Conservation (phyloP, 257 asterid species). For the Paulownia fortunei region DNA sequence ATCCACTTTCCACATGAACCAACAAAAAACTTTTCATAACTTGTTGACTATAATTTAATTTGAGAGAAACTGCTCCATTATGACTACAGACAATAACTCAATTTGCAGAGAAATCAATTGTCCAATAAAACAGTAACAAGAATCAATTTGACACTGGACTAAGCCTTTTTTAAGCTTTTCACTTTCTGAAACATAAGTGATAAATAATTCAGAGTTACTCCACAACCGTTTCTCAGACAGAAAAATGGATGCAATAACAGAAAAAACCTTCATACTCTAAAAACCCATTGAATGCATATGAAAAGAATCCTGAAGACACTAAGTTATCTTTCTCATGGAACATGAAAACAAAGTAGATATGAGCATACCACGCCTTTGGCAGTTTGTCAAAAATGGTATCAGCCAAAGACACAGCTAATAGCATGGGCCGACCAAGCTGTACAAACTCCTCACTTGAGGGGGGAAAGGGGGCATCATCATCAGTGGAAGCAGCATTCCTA, state of each 20-base stretch:
- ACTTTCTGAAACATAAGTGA: background rate
- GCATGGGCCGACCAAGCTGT: slow-evolving; percentile 92
- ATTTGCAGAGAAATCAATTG: background rate
- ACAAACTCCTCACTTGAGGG: slow-evolving; percentile 60
- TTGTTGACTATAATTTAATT: background rate
- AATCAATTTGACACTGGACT: background rate
- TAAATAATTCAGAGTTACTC: background rate
- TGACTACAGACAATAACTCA: background rate
- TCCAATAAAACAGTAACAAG: background rate
- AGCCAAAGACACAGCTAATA: slow-evolving; percentile 68
- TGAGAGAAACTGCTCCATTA: background rate
- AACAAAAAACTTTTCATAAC: background rate
- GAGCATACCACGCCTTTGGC: slow-evolving; percentile 87
- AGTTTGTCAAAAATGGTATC: slow-evolving; percentile 82
- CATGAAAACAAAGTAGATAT: background rate
- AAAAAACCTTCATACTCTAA: too few species aligned
- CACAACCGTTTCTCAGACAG: background rate
- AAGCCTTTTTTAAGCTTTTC: slow-evolving; percentile 1
- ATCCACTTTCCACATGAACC: background rate
- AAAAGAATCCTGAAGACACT: slow-evolving; percentile 28
- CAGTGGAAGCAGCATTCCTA: slow-evolving; percentile 53
- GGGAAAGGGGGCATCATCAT: slow-evolving; percentile 48
- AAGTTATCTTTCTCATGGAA: background rate
- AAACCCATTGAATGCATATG: background rate
- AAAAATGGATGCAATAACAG: background rate